Base-by-base conservation (phyloP, 2,329 filamentous ascomycete species). In the Laburnicola sp. region DNA sequence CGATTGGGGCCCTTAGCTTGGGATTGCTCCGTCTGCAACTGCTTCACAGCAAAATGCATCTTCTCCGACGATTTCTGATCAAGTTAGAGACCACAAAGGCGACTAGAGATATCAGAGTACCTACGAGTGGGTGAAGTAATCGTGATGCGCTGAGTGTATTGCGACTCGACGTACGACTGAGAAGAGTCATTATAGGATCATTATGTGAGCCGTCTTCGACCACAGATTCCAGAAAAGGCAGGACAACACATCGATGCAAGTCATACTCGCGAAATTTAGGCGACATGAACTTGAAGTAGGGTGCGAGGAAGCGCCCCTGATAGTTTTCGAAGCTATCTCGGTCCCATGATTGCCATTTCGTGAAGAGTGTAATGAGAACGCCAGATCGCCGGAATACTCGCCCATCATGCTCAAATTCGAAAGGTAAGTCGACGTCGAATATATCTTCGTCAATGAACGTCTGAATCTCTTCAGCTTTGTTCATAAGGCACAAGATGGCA, bases 351-450 rank as follows among this genome's bases (percentile, higher is more conserved):
- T 36, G n/a, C 5, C 5, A 7, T 7, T 37, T 38, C n/a, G 21
- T 10, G 37, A 53, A 53, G 2, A 36, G 16, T 23, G 11, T 21
- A 3, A 49, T 40, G 2, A 8, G 9, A 2, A 40, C 28, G 2
- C 8, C 38, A n/a, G 23, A 39, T 6, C 21, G 38, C 2, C 11
- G 7, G 26, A 6, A n/a, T 9, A 47, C 23, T 38, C 23, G n/a
- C 10, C 9, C 25, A 6, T 30, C 31, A 10, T 48, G 23, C 21
- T 21, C 11, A 23, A 51, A 41, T 4, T 7, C 5, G 26, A 51
- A 51, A 4, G 48, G 48, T 6, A 51, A 36, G 16, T 51, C 41
- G 22, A 22, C 9, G 23, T 51, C 48, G 21, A 2, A 25, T 3
- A 46, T 40, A 9, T 30, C 26, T 27, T 45, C 34, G 7, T 27